Evolutionary conservation across 306 rosid genomes (phyloP).

Genomic region (Inga leiocalycina): DNA sequence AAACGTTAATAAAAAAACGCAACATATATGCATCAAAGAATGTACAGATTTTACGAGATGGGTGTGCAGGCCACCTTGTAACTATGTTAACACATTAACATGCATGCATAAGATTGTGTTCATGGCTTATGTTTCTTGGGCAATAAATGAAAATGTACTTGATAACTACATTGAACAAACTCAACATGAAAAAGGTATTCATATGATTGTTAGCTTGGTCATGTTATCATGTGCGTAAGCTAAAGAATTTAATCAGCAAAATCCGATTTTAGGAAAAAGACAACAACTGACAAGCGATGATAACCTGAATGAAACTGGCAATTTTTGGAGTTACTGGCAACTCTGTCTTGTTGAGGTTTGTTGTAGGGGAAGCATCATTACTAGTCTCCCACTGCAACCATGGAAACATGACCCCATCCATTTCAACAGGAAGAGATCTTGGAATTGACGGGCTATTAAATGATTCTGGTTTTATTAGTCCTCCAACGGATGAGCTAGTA

Average conservation of each 20-base stretch:
- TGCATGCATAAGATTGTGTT: background rate
- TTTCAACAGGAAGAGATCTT: conserved; percentile 62
- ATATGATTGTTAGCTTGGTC: conserved; percentile 19
- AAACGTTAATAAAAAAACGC: background rate
- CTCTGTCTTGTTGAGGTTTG: conserved; percentile 47
- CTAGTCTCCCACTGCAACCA: conserved; percentile 97
- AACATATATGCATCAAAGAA: conserved; percentile 6
- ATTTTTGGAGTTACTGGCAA: conserved; percentile 51
- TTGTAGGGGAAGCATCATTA: conserved; percentile 55
- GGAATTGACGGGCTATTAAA: conserved; percentile 48
- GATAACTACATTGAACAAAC: background rate
- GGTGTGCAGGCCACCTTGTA: conserved; percentile 1
- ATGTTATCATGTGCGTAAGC: conserved; percentile 7
- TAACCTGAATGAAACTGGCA: conserved; percentile 55
- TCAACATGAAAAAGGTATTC: background rate
- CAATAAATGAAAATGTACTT: conserved; percentile 18
- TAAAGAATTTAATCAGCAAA: conserved; percentile 23
- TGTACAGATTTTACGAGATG: background rate
- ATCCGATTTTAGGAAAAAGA: background rate
- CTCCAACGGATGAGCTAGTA: conserved; percentile 88
- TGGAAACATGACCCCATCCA: conserved; percentile 81
- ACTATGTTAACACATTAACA: background rate
- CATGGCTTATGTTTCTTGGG: background rate
- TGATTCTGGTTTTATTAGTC: conserved; percentile 56
- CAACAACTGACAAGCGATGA: conserved; percentile 11